Base-by-base conservation (phyloP, 305 asterid genomes). In the Rubia occidens region DNA sequence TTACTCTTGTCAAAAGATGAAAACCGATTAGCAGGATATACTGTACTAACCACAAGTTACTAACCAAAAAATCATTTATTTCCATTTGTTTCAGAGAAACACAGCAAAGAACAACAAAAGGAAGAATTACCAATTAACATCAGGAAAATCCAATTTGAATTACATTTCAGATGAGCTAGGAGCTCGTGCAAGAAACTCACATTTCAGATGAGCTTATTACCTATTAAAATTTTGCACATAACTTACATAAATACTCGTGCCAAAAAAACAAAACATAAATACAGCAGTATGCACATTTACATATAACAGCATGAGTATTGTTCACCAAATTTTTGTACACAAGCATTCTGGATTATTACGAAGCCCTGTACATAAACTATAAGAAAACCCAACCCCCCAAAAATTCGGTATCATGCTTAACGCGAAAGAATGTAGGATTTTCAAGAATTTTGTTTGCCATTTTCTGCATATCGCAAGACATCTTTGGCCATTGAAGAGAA, bases 401-500 rank as follows among this genome's bases (percentile, higher is more conserved):
- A 17, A 35, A 26, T 2, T 10, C 3, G 40, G 40, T 47, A 14
- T 44, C n/a, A 44, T 15, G 53, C 53, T 45, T 58, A 51, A 24
- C 53, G 56, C n/a, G n/a, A 14, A 71, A 51, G 0, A 45, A 47
- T 35, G 47, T 47, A 20, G 20, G 43, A 24, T 11, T 60, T 17
- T 60, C 63, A 72, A 10, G 58, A 67, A 35, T 49, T 61, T 45
- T 18, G 26, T 44, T 85, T 81, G 18, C 87, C 93, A 53, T 76
- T 86, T 70, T 89, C 94, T 70, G 89, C 76, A 40, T 76, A 85
- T 51, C 90, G 80, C 73, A 93, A 67, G 72, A 85, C 90, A 74
- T 88, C 93, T 66, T 87, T 90, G 7, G 96, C 97, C 97, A 88
- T 82, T 0, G 88, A 80, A 49, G 96, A 88, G 78, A 89, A 89